Percentiles rank a stretch among this genome's conserved stretches.
Evolutionary conservation across 805 yeast genomes (phyloP).

Genomic region (Yarrowia sp.): DNA sequence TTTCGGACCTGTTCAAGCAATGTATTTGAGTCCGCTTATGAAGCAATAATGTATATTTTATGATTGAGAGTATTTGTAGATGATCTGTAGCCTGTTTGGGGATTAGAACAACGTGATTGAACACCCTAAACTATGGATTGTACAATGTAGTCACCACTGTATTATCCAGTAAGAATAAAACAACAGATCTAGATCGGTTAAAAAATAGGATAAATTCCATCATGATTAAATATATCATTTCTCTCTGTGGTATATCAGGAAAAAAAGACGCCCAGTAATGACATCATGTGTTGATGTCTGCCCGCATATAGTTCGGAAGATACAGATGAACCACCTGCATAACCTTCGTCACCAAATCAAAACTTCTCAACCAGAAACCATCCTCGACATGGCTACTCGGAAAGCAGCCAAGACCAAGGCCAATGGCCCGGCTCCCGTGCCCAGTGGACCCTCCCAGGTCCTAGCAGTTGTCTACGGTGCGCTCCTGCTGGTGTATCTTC

Average conservation of each 20-base stretch:
- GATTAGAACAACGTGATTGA: no score
- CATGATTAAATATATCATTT: no score
- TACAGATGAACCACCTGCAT: conserved; percentile 8
- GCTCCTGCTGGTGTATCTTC: conserved; percentile 10
- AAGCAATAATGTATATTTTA: not conserved
- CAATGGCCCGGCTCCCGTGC: not conserved
- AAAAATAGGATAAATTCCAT: no score
- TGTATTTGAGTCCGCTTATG: not conserved
- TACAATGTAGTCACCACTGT: no score
- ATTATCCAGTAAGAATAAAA: no score
- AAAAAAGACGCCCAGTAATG: not conserved
- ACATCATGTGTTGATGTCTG: not conserved
- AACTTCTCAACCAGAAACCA: conserved; percentile 7
- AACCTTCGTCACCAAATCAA: conserved; percentile 17
- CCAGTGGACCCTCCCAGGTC: conserved; percentile 2
- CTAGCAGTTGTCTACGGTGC: conserved; percentile 5
- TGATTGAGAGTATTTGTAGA: not conserved
- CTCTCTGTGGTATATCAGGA: no score
- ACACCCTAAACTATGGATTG: no score
- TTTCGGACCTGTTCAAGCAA: conserved; percentile 16
- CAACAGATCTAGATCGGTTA: no score
- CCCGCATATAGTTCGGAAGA: not conserved
- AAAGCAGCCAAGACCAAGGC: conserved; percentile 13
- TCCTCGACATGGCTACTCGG: conserved; percentile 16
- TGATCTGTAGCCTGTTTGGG: no score